Conservation (phyloP, 208 protist species). For the Crithidia bombi region DNA sequence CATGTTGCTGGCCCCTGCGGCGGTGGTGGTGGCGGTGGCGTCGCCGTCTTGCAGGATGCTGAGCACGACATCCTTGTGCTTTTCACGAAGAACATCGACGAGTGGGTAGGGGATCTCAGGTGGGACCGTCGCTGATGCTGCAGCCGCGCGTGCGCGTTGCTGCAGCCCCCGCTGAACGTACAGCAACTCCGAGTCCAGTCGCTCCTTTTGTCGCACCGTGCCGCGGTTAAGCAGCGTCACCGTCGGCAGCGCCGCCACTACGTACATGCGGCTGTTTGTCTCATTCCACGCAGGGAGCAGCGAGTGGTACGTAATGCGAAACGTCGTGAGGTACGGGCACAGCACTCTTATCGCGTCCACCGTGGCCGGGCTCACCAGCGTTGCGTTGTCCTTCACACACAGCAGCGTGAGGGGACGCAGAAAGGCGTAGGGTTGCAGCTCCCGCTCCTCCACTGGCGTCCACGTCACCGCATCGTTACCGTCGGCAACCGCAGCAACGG, state of each 20-base stretch:
- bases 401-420: conserved; percentile 63
- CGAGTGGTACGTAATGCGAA: conserved; percentile 78
- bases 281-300: conserved; percentile 84
- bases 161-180: conserved; percentile 87
- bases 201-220: conserved; percentile 80
- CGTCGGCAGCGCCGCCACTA: conserved; percentile 80
- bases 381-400: conserved; percentile 78
- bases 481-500: background rate
- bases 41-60: conserved; percentile 74
- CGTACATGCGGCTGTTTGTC: conserved; percentile 84
- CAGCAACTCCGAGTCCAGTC: conserved; percentile 84
- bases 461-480: background rate
- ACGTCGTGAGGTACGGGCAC: conserved; percentile 61
- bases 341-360: conserved; percentile 72
- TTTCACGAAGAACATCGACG: conserved; percentile 62
- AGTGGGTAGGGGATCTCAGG: conserved; percentile 48
- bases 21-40: conserved; percentile 65
- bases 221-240: conserved; percentile 81
- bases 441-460: conserved; percentile 8
- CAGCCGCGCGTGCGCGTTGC: conserved; percentile 30
- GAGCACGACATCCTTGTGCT: conserved; percentile 89
- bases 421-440: conserved; percentile 40
- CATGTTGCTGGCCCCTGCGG: conserved; percentile 55
- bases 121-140: background rate
- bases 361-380: conserved; percentile 45